These are phyloP conservation scores for Sugiyamaella novakii DNA, from an alignment of 1,139 yeast genomes.

Conservation along the genomic window DNA sequence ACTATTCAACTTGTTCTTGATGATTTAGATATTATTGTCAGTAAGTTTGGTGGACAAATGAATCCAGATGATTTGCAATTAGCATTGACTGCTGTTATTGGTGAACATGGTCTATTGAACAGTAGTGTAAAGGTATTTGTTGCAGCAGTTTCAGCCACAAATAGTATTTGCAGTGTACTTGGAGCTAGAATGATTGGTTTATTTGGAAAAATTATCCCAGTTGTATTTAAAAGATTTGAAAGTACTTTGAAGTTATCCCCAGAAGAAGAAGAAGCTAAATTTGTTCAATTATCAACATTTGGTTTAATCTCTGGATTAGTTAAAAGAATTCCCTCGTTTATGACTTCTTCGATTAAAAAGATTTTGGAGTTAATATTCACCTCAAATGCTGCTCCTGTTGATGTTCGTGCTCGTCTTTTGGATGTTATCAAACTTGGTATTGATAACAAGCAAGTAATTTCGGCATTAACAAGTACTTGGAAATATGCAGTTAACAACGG, in stretches of 20 bases:
- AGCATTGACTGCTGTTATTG: constrained; percentile 55
- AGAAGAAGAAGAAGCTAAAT: constrained; percentile 36
- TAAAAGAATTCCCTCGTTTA: constrained; percentile 84
- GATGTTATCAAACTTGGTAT: constrained; percentile 66
- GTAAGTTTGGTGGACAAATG: constrained; percentile 59
- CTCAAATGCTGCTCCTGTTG: constrained; percentile 52
- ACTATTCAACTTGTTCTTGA: constrained; percentile 72
- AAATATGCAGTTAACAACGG: constrained; percentile 50
- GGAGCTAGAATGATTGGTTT: constrained; percentile 88
- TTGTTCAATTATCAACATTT: constrained; percentile 55
- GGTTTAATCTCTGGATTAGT: constrained; percentile 73
- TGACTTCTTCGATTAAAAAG: constrained; percentile 66
- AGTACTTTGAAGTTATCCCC: constrained; percentile 32
- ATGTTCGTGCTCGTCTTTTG: constrained; percentile 67
- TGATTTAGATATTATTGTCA: constrained; percentile 62
- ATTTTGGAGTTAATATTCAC: constrained; percentile 60
- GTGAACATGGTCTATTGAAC: constrained; percentile 56
- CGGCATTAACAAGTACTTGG: constrained; percentile 67
- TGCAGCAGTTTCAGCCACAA: constrained; percentile 72
- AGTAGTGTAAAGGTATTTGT: constrained; percentile 62
- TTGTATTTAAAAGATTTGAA: constrained; percentile 63
- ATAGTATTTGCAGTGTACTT: constrained; percentile 65
- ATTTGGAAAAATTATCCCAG: constrained; percentile 82
- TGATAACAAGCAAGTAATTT: constrained; percentile 64
- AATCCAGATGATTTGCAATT: constrained; percentile 53